These are phyloP conservation scores for Colletotrichum tanaceti DNA, from an alignment of 2,329 filamentous ascomycete genomes.

Conservation along the genomic window DNA sequence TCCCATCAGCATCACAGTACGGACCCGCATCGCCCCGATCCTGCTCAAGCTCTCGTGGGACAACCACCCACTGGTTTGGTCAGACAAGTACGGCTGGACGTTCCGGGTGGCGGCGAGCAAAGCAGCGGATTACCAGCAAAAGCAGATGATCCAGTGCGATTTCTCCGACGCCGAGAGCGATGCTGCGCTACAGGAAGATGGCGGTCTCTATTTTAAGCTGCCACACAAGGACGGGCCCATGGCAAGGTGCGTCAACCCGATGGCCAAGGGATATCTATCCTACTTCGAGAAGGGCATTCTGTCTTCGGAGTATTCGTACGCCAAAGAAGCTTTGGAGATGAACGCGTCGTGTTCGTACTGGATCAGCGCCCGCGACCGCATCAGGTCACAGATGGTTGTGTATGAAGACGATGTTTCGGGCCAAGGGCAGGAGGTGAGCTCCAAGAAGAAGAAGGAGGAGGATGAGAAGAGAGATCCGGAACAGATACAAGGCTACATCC, in stretches of 20 bases:
- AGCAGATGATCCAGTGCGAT: constrained; percentile 79
- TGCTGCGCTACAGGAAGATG: constrained; percentile 69
- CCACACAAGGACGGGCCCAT: constrained; percentile 95
- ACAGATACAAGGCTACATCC: constrained; percentile 76
- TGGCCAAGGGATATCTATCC: constrained; percentile 89
- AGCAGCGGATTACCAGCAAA: constrained; percentile 72
- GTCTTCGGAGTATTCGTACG: constrained; percentile 88
- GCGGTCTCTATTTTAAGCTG: constrained; percentile 85
- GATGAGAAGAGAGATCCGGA: constrained; percentile 39
- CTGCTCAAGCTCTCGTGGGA: constrained; percentile 90
- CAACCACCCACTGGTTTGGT: constrained; percentile 90
- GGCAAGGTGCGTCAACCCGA: constrained; percentile 84
- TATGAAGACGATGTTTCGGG: constrained; percentile 74
- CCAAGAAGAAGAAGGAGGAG: constrained; percentile 43
- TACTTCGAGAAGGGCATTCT: constrained; percentile 93
- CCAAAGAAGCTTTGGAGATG: constrained; percentile 97
- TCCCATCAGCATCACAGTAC: constrained; percentile 82
- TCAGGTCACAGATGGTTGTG: constrained; percentile 94
- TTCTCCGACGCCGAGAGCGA: constrained; percentile 80
- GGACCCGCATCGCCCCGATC: constrained; percentile 87
- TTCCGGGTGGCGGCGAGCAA: constrained; percentile 79
- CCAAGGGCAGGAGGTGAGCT: constrained; percentile 20
- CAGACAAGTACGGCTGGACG: constrained; percentile 91
- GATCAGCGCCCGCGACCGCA: constrained; percentile 94
- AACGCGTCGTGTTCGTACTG: constrained; percentile 99